A percentile compares a stretch with the other conserved stretches of the same genome.
Evolutionary conservation across 345 rosid species (phyloP).

Genomic region (Salix dunnii): DNA sequence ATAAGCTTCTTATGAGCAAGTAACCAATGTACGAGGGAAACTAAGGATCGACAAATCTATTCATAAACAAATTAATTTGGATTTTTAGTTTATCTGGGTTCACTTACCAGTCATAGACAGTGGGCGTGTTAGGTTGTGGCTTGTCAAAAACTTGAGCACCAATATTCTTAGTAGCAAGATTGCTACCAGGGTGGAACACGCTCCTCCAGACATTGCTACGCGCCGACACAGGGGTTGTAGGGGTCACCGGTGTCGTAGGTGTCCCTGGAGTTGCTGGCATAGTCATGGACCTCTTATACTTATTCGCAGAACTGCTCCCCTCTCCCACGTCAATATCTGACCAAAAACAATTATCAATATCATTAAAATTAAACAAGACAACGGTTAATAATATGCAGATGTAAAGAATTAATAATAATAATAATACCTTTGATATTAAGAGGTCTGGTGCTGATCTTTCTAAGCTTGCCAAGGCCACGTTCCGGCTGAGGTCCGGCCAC

Average conservation of each 20-base stretch:
- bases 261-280: constrained; percentile 63
- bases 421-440: constrained; percentile 42
- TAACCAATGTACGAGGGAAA: too few relatives aligned
- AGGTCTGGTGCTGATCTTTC: constrained; percentile 59
- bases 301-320: constrained; percentile 32
- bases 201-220: constrained; percentile 96
- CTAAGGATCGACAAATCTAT: too few relatives aligned
- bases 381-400: background rate
- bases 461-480: constrained; percentile 71
- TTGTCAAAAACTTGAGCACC: constrained; percentile 70
- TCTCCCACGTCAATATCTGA: constrained; percentile 31
- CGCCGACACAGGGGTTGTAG: constrained; percentile 53
- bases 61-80: background rate
- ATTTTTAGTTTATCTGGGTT: background rate
- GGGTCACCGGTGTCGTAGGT: constrained; percentile 65
- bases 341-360: background rate
- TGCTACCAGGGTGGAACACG: constrained; percentile 92
- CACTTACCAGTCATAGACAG: constrained; percentile 86
- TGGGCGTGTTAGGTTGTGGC: constrained; percentile 82
- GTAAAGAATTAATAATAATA: background rate
- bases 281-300: constrained; percentile 51
- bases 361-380: background rate
- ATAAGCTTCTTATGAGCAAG: too few relatives aligned
- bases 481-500: constrained; percentile 92
- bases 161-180: constrained; percentile 65